Evolutionary conservation across 2,329 filamentous ascomycete species (phyloP), one percentile per base, ranked within the genome.

Genomic region (Colletotrichum sp.): DNA sequence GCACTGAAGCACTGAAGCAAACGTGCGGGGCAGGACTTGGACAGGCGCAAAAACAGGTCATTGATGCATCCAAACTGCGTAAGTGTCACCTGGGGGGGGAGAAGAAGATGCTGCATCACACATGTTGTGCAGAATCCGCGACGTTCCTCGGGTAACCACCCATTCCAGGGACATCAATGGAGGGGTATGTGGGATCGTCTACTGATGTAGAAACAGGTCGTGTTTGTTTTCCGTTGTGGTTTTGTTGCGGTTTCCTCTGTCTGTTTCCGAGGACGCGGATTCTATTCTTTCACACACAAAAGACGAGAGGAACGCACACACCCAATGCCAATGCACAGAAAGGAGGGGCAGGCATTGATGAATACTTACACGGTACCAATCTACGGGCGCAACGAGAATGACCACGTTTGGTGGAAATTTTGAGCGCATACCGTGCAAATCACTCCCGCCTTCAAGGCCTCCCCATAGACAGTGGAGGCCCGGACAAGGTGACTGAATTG

Each of bases 1-100:
- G 12, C 44, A 52, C n/a, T 52, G 44, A 71, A 72, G 59, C 73
- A 75, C n/a, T 52, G 44, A 71, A 72, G 59, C 73, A 75, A 68
- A 68, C 73, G 69, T 75, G 73, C 73, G 73, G 73, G 73, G 73
- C 73, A 76, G 25, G 36, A 36, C 22, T 72, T 39, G 32, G 30
- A 55, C 67, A 52, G 52, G 44, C 30, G n/a, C 32, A 52, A 44
- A 67, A 72, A 61, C 49, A 61, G 30, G 59, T 36, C 70, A 72
- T 68, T 68, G 63, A 34, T 69, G 52, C 65, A 62, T 66, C 39
- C 29, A 30, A 39, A 39, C 6, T 49, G 39, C 64, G 44, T 27
- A 61, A 34, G 27, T 63, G 62, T 30, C 25, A 25, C 25, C 25
- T n/a, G 25, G 39, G 19, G 61, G 19, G 55, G 15, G 44, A n/a